Evolutionary conservation across 345 rosid genomes (phyloP), one percentile per base, ranked within the genome.

Genomic region (Euphorbia lathyris): DNA sequence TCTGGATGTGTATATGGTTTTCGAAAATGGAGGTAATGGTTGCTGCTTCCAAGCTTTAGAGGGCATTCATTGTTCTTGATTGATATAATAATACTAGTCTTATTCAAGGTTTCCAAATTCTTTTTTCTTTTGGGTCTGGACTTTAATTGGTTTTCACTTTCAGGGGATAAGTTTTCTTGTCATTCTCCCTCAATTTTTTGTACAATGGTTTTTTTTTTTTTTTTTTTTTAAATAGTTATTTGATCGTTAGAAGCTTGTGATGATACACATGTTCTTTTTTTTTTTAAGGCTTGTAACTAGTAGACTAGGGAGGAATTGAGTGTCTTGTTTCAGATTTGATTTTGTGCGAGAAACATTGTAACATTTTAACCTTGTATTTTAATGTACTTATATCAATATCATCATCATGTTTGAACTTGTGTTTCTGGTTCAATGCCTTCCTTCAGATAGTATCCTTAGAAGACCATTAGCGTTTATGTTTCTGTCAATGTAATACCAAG

Each of bases 21-120:
- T 67, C 71, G 69, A 48, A 58, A 68, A 25, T 48, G 55, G 80
- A 53, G 58, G 65, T 48, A 64, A 72, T 34, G 36, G 73, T 61
- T 63, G 67, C 73, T 45, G 73, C 72, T 73, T 58, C 58, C 74
- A 69, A 73, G 69, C 59, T 71, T 66, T 65, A 67, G 63, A 58
- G 77, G 42, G 65, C 26, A 22, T 58, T 69, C 26, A 22, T 63
- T 69, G 25, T 23, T 22, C 1, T 52, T 30, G 13, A 51, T 71
- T 43, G 23, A 52, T 51, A 32, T 68, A 45, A 51, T 11, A 20
- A 34, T 20, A 48, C 55, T 52, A 43, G 34, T 38, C 40, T 66
- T n/a, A 29, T 50, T 69, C 42, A 22, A 48, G 34, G 63, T 66
- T 73, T 7, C 29, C 23, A 55, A 20, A 14, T 74, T 70, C 48